Evolutionary conservation across 768 basidiomycete genomes (phyloP).

Genomic region (Astraeus odoratus): DNA sequence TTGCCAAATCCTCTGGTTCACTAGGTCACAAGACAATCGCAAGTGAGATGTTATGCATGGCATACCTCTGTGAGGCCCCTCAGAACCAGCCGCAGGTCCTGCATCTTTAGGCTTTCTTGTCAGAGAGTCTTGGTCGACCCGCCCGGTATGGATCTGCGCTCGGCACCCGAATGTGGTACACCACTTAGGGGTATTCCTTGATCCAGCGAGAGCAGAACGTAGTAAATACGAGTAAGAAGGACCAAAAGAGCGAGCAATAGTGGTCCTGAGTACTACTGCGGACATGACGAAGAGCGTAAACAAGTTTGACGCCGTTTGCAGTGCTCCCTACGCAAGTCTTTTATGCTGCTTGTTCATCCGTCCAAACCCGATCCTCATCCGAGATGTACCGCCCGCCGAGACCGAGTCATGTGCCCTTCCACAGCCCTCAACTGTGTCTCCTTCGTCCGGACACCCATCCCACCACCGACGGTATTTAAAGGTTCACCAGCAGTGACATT

Average conservation of each 20-base stretch:
- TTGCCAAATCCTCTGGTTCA: conserved; percentile 22
- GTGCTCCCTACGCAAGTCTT: conserved; percentile 4
- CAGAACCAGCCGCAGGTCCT: conserved; percentile 23
- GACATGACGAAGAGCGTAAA: not conserved
- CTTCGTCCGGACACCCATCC: no score
- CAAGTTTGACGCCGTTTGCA: not conserved
- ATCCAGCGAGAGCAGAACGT: conserved; percentile 9
- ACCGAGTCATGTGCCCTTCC: not conserved
- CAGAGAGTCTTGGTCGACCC: conserved; percentile 16
- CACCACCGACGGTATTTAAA: no score
- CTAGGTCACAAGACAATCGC: not conserved
- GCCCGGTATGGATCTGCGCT: conserved; percentile 20
- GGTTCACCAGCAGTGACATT: no score
- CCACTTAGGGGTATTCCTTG: conserved; percentile 3
- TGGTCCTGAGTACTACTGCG: conserved; percentile 1
- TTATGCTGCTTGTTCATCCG: conserved; percentile 19
- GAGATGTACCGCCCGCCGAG: conserved; percentile 8
- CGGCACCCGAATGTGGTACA: conserved; percentile 1
- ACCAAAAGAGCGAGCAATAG: conserved; percentile 4
- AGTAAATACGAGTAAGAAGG: conserved; percentile 6
- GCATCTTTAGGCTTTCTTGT: conserved; percentile 18
- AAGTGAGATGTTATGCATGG: not conserved
- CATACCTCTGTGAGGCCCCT: conserved; percentile 31
- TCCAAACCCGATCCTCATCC: conserved; percentile 16
- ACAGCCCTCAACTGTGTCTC: not conserved